These are phyloP conservation scores for Panicum miliaceum DNA, from an alignment of 176 grass and related monocot genomes.

Conservation along the genomic window DNA sequence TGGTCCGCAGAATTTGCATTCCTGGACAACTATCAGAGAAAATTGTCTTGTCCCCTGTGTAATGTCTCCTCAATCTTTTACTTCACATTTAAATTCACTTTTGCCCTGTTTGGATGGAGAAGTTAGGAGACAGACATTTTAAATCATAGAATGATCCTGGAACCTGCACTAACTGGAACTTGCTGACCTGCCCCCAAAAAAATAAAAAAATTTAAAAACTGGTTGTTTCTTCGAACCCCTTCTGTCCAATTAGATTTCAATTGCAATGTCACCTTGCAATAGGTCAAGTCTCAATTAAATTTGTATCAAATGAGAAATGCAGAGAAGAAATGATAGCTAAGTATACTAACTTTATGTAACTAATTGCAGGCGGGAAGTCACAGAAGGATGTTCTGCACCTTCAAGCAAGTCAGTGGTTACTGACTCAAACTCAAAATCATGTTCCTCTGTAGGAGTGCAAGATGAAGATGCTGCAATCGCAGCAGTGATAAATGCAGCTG, in stretches of 20 bases:
- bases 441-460: conserved; percentile 46
- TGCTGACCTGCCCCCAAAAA: neutral
- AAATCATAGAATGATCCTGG: neutral
- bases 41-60: conserved; percentile 38
- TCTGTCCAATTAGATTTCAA: conserved; percentile 7
- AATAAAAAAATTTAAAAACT: too few relatives aligned
- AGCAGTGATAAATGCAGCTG: conserved; percentile 54
- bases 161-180: conserved; percentile 5
- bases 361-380: conserved; percentile 55
- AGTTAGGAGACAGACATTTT: neutral
- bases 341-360: conserved; percentile 20
- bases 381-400: conserved; percentile 45
- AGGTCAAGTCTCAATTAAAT: neutral
- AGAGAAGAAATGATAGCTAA: neutral
- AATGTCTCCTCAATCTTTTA: conserved; percentile 19
- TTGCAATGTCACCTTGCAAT: neutral
- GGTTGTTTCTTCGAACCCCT: neutral
- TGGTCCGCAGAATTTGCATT: conserved; percentile 47
- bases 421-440: conserved; percentile 44
- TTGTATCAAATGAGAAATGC: neutral
- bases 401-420: conserved; percentile 46
- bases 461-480: conserved; percentile 56
- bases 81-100: neutral
- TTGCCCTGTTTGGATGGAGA: neutral
- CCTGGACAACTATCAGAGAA: conserved; percentile 44